Percentiles rank a stretch among this genome's conserved stretches.
Conservation (phyloP, 2,329 filamentous ascomycete genomes). For the Aspergillus latus region DNA sequence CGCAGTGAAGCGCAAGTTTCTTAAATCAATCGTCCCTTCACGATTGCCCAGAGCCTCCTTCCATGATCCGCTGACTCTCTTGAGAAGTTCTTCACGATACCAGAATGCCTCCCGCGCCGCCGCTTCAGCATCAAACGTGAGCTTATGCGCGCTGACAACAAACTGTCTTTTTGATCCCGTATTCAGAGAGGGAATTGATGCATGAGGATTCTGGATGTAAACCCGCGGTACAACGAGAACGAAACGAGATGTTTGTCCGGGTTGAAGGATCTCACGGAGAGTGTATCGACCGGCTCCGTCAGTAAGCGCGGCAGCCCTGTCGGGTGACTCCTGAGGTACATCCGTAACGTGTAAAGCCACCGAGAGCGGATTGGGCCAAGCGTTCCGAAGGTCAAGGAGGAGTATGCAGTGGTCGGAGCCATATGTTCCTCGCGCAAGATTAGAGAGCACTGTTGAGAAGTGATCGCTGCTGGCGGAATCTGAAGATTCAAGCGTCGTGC, state of each 20-base stretch:
- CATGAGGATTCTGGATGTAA: conserved; percentile 73
- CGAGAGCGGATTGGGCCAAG: conserved; percentile 78
- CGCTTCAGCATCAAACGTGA: conserved; percentile 76
- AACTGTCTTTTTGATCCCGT: conserved; percentile 86
- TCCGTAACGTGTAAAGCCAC: conserved; percentile 58
- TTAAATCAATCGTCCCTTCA: conserved; percentile 70
- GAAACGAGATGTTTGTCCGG: conserved; percentile 67
- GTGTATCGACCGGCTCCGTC: conserved; percentile 26
- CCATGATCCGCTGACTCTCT: conserved; percentile 71
- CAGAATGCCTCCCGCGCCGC: conserved; percentile 81
- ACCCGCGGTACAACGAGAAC: conserved; percentile 74
- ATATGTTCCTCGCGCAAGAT: conserved; percentile 43
- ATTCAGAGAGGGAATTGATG: conserved; percentile 75
- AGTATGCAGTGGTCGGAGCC: conserved; percentile 71
- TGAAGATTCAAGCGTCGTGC: conserved; percentile 13
- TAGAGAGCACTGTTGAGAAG: conserved; percentile 48
- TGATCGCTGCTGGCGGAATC: conserved; percentile 36
- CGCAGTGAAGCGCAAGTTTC: conserved; percentile 69
- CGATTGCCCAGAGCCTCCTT: conserved; percentile 58
- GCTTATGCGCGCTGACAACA: conserved; percentile 77
- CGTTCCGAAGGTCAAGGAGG: conserved; percentile 80
- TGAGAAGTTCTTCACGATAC: conserved; percentile 81
- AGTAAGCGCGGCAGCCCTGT: conserved; percentile 14
- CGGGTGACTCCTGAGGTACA: conserved; percentile 16
- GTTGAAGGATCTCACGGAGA: conserved; percentile 52